A percentile compares a stretch with the other conserved stretches of the same genome.
These are phyloP conservation scores for Cubamyces lactineus DNA, from an alignment of 768 basidiomycete species.

Conservation along the genomic window DNA sequence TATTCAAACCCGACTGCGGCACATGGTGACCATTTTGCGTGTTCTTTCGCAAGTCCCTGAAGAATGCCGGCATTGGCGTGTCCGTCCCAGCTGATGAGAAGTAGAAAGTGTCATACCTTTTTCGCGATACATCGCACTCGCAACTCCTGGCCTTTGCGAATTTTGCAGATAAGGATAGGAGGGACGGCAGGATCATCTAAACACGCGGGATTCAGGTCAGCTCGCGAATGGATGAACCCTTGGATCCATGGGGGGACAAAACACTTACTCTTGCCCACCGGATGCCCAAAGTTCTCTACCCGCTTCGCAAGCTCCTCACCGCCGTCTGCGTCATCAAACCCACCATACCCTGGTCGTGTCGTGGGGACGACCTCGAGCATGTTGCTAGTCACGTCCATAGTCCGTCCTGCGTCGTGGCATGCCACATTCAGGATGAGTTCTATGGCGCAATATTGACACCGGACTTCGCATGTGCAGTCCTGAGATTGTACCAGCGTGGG, in stretches of 20 bases:
- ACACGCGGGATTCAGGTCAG: background rate
- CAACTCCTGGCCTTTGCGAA: conserved; percentile 93
- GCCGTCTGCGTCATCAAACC: conserved; percentile 42
- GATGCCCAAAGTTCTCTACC: conserved; percentile 73
- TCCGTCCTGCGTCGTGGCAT: conserved; percentile 65
- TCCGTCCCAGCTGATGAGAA: no score
- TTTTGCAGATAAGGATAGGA: conserved; percentile 87
- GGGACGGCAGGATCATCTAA: conserved; percentile 61
- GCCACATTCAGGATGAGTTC: conserved; percentile 75
- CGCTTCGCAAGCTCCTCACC: conserved; percentile 81
- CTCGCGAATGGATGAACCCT: background rate
- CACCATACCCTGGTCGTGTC: conserved; percentile 11
- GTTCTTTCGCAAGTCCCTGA: conserved; percentile 96
- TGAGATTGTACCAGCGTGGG: conserved; percentile 34
- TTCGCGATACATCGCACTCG: conserved; percentile 86
- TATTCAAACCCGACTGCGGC: conserved; percentile 97
- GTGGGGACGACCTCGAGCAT: conserved; percentile 68
- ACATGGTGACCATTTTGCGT: conserved; percentile 98
- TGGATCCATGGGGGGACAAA: background rate
- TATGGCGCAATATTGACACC: conserved; percentile 87
- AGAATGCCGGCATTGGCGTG: background rate
- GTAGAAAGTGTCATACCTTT: conserved; percentile 60
- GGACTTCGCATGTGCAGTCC: conserved; percentile 91
- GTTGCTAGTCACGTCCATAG: conserved; percentile 86
- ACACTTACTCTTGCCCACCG: conserved; percentile 83